Evolutionary conservation across 805 yeast species (phyloP).

Genomic region (Komagataella pastoris): DNA sequence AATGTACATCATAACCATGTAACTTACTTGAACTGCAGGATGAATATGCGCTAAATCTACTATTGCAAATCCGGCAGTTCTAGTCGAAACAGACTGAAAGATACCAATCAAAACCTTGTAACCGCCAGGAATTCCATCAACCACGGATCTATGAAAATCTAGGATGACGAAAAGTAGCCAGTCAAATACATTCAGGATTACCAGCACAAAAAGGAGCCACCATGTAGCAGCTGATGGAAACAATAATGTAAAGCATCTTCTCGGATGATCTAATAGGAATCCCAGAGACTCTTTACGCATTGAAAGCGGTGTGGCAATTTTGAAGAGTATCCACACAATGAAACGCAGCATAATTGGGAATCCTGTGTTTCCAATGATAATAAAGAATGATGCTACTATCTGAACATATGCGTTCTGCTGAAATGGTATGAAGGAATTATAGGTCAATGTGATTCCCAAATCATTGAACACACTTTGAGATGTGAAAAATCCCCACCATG

Average conservation of each 20-base stretch:
- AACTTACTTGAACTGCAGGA: slow-evolving; percentile 88
- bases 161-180: slow-evolving; percentile 67
- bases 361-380: slow-evolving; percentile 90
- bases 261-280: slow-evolving; percentile 85
- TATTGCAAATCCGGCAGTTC: slow-evolving; percentile 87
- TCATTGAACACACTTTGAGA: slow-evolving; percentile 74
- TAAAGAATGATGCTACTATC: slow-evolving; percentile 50
- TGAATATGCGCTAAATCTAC: slow-evolving; percentile 59
- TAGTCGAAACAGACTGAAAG: slow-evolving; percentile 81
- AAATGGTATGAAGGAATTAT: slow-evolving; percentile 68
- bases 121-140: slow-evolving; percentile 48
- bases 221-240: slow-evolving; percentile 92
- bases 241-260: slow-evolving; percentile 87
- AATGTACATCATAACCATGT: slow-evolving; percentile 95
- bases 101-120: slow-evolving; percentile 69
- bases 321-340: slow-evolving; percentile 69
- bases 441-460: slow-evolving; percentile 70
- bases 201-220: slow-evolving; percentile 76
- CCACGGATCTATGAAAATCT: slow-evolving; percentile 43
- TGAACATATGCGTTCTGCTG: slow-evolving; percentile 50
- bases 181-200: slow-evolving; percentile 64
- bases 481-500: slow-evolving; percentile 93
- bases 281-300: slow-evolving; percentile 63
- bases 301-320: slow-evolving; percentile 52
- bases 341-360: slow-evolving; percentile 78